These are phyloP conservation scores for Fistulinella prunicolor DNA, from an alignment of 768 basidiomycete species.

Conservation along the genomic window DNA sequence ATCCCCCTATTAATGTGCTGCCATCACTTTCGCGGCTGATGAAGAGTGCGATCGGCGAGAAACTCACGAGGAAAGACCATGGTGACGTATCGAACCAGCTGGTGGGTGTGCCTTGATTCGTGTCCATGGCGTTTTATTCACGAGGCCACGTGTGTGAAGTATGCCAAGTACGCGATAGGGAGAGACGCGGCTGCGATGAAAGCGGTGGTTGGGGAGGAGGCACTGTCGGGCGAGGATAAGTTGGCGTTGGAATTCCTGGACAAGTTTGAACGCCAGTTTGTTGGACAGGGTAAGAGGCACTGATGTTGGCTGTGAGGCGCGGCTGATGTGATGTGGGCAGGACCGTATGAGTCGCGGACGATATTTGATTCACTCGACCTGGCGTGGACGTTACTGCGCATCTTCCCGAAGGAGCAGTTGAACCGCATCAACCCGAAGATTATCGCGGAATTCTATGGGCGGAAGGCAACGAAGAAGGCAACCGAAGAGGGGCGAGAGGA, in stretches of 20 bases:
- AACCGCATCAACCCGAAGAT: constrained; percentile 98
- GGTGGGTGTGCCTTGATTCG: constrained; percentile 48
- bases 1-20: constrained; percentile 98
- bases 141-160: constrained; percentile 51
- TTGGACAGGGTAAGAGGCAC: constrained; percentile 75
- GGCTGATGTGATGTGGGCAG: constrained; percentile 38
- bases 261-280: constrained; percentile 96
- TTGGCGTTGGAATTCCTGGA: constrained; percentile 95
- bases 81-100: constrained; percentile 99
- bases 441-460: constrained; percentile 87
- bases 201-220: constrained; percentile 98
- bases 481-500: constrained; percentile 40
- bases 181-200: constrained; percentile 98
- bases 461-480: constrained; percentile 71
- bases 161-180: constrained; percentile 97
- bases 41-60: constrained; percentile 99
- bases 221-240: constrained; percentile 92
- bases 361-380: constrained; percentile 97
- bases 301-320: neutral
- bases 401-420: constrained; percentile 98
- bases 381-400: constrained; percentile 93
- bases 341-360: constrained; percentile 90
- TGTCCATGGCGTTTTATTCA: constrained; percentile 10
- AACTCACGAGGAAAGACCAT: constrained; percentile 96
- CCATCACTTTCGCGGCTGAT: constrained; percentile 98